Conservation (phyloP, 495 filamentous ascomycete species). For the Halenospora varia region DNA sequence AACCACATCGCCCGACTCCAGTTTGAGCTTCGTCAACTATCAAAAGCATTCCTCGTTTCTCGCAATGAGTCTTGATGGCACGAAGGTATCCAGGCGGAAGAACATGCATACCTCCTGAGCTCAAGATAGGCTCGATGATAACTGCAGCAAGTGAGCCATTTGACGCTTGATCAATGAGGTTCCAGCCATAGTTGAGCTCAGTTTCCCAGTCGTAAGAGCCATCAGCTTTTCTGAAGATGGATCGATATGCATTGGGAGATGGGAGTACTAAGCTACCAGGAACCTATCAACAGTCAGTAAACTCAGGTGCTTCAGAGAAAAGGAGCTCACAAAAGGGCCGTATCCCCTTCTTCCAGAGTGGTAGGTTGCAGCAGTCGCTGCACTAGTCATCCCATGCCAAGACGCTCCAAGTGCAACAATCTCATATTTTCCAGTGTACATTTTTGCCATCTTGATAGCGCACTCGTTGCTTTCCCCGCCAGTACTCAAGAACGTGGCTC, state of each 20-base stretch:
- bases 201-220: slow-evolving; percentile 43
- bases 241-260: slow-evolving; percentile 48
- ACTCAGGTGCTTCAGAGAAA: too few relatives aligned
- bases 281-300: slow-evolving; percentile 52
- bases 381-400: slow-evolving; percentile 50
- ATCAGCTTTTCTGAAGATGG: slow-evolving; percentile 39
- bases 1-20: slow-evolving; percentile 67
- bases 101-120: slow-evolving; percentile 52
- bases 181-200: slow-evolving; percentile 72
- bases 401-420: slow-evolving; percentile 48
- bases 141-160: slow-evolving; percentile 68
- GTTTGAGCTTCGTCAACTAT: slow-evolving; percentile 78
- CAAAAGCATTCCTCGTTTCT: slow-evolving; percentile 60
- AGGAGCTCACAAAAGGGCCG: slow-evolving; percentile 50
- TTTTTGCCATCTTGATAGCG: slow-evolving; percentile 59
- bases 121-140: slow-evolving; percentile 63
- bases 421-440: slow-evolving; percentile 53
- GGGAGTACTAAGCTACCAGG: slow-evolving; percentile 59
- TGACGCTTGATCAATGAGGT: slow-evolving; percentile 58
- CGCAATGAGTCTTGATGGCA: slow-evolving; percentile 57
- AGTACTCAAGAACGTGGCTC: slow-evolving; percentile 47
- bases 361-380: slow-evolving; percentile 41
- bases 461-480: slow-evolving; percentile 67
- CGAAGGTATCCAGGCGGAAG: slow-evolving; percentile 58
- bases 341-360: slow-evolving; percentile 40